Conservation (phyloP, 2,329 filamentous ascomycete species). For the Penicillium crustosum region DNA sequence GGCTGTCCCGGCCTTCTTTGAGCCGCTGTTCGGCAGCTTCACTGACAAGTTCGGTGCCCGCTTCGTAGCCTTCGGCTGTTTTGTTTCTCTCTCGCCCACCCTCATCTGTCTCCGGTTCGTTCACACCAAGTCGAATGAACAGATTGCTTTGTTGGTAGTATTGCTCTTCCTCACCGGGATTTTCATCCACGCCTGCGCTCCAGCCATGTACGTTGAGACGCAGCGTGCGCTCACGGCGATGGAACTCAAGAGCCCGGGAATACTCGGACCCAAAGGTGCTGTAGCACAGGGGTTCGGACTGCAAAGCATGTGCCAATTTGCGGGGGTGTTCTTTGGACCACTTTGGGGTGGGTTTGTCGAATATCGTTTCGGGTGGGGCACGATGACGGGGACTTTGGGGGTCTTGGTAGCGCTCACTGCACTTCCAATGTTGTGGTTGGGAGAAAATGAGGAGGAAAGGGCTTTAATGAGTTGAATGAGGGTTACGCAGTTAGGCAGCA, state of each 20-base stretch:
- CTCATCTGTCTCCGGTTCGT: conserved; percentile 68
- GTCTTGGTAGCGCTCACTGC: conserved; percentile 30
- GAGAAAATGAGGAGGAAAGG: conserved; percentile 6
- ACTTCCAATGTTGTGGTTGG: conserved; percentile 28
- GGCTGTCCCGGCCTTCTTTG: conserved; percentile 61
- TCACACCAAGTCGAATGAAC: conserved; percentile 52
- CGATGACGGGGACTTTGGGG: conserved; percentile 31
- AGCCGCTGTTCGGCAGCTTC: conserved; percentile 57
- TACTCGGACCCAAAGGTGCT: conserved; percentile 58
- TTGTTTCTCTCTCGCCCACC: conserved; percentile 58
- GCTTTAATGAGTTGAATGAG: conserved; percentile 4
- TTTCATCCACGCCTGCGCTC: conserved; percentile 58
- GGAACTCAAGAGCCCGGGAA: conserved; percentile 64
- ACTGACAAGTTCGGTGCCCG: conserved; percentile 61
- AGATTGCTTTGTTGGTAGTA: conserved; percentile 65
- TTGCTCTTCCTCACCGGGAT: conserved; percentile 63
- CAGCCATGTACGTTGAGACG: conserved; percentile 72
- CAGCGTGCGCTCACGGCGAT: conserved; percentile 52
- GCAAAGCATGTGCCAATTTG: conserved; percentile 62
- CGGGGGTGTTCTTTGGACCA: conserved; percentile 61
- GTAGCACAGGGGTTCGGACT: conserved; percentile 67
- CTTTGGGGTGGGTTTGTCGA: conserved; percentile 52
- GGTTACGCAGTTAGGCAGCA: conserved; percentile 11
- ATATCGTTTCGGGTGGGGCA: conserved; percentile 34
- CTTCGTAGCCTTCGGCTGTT: conserved; percentile 57